Evolutionary conservation across 371 early-diverging fungal genomes (phyloP).

Genomic region (Mortierella sp.): DNA sequence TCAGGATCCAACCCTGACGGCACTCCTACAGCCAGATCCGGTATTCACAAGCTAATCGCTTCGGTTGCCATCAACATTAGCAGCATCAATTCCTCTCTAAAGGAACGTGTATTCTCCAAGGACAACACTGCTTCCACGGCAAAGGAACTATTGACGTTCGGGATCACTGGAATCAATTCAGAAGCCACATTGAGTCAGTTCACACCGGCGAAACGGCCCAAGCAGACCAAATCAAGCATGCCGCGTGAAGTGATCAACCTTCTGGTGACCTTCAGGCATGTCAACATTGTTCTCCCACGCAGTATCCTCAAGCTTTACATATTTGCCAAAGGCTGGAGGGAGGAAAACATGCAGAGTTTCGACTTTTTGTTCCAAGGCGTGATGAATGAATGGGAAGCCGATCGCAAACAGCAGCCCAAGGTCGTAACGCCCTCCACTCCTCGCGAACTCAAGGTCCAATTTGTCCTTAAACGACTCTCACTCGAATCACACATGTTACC

Average conservation of each 20-base stretch:
- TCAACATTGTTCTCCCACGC: constrained; percentile 73
- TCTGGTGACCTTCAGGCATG: constrained; percentile 65
- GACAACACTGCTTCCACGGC: constrained; percentile 7
- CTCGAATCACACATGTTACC: constrained; percentile 75
- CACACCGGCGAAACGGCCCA: constrained; percentile 38
- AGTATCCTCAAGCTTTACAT: constrained; percentile 80
- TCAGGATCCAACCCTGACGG: constrained; percentile 49
- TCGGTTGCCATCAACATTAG: constrained; percentile 49
- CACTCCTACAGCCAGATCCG: constrained; percentile 16
- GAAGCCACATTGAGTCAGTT: constrained; percentile 49
- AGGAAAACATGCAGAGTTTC: constrained; percentile 79
- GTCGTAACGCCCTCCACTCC: constrained; percentile 25
- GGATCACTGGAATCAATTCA: constrained; percentile 51
- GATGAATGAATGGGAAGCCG: constrained; percentile 77
- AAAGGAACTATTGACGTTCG: constrained; percentile 46
- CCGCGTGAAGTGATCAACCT: constrained; percentile 63
- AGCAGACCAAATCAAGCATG: constrained; percentile 40
- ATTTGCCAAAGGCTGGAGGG: constrained; percentile 84
- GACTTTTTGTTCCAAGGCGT: constrained; percentile 79
- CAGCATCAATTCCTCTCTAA: constrained; percentile 45
- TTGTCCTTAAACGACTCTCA: constrained; percentile 67
- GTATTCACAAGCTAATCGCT: constrained; percentile 40
- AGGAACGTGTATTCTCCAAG: constrained; percentile 44
- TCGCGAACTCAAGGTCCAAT: constrained; percentile 70
- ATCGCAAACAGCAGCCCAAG: constrained; percentile 53